Evolutionary conservation across 2,329 filamentous ascomycete genomes (phyloP), one percentile per base, ranked within the genome.

Genomic region (Bimuria novae-zelandiae): DNA sequence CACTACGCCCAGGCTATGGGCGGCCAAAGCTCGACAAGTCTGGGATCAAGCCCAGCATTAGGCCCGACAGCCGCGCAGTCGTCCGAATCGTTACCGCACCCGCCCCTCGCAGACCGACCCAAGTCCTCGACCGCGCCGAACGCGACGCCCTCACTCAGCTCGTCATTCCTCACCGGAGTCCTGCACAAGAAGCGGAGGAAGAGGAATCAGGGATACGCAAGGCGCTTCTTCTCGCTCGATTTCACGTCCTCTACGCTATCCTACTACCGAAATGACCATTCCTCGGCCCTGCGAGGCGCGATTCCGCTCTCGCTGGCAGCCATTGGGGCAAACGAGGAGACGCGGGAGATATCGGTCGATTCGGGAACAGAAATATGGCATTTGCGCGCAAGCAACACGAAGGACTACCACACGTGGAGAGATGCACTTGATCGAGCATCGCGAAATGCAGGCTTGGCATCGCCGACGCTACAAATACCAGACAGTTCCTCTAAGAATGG

Each of bases 311-410:
- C 91, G 22, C 78, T 99, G 46, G 94, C 94, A 14, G 94, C 91
- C 4, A 89, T 99, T 54, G 90, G 92, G 3, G 91, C 91, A 7
- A 92, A 96, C 69, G 90, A 94, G 71, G 86, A 89, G 66, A 86
- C 89, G 32, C 84, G 92, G 59, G 93, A 97, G 73, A 96, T 99
- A 48, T 96, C 89, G 36, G 94, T 99, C 52, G 94, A 99, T 71
- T 97, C 94, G 0, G 94, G 94, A 1, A 92, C 94, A 2, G 94
- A 99, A 74, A 86, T 99, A 22, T 99, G 94, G 94, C 94, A 97
- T 76, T 79, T 99, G 25, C 88, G 87, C 65, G 91, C 94, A 3
- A 84, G 83, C 44, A 96, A 90, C 63, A 84, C 85, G 44, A 89
- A 88, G 59, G 93, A 97, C 57, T 99, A 97, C 69, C 82, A 84